Percentiles rank a stretch among this genome's conserved stretches.
phyloP scores from a whole-genome alignment of 441 rosid species.

The Lepidium campestre region DNA sequence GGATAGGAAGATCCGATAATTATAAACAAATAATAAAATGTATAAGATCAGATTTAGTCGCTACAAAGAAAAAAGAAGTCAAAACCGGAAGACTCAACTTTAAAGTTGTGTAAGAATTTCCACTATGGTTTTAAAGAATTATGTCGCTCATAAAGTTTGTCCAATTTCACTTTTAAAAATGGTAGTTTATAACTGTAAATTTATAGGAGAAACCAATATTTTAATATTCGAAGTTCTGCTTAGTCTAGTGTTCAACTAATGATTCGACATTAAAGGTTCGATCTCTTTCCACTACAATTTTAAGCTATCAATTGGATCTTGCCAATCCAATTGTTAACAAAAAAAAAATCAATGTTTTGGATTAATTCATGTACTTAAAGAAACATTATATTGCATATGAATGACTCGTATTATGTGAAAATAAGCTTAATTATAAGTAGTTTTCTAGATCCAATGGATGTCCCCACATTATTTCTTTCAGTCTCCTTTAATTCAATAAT shows the following conservation, averaged over 20 bases:
- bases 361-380: background rate
- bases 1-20: background rate
- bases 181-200: too few relatives aligned
- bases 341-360: too few relatives aligned
- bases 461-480: constrained; percentile 20
- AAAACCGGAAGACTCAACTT: constrained; percentile 1
- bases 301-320: too few relatives aligned
- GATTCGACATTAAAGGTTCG: too few relatives aligned
- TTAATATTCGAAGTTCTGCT: too few relatives aligned
- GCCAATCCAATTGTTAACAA: too few relatives aligned
- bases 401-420: background rate
- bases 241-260: too few relatives aligned
- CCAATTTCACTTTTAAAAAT: background rate
- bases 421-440: background rate
- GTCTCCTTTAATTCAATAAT: background rate
- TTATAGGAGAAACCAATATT: too few relatives aligned
- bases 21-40: background rate
- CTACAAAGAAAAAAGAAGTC: background rate
- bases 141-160: background rate
- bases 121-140: background rate
- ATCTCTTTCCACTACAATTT: too few relatives aligned
- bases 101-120: background rate
- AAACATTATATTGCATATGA: background rate
- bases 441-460: constrained; percentile 9
- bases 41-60: background rate